Evolutionary conservation across 1,284 basidiomycete genomes (phyloP).

Genomic region (Sporisorium scitamineum): DNA sequence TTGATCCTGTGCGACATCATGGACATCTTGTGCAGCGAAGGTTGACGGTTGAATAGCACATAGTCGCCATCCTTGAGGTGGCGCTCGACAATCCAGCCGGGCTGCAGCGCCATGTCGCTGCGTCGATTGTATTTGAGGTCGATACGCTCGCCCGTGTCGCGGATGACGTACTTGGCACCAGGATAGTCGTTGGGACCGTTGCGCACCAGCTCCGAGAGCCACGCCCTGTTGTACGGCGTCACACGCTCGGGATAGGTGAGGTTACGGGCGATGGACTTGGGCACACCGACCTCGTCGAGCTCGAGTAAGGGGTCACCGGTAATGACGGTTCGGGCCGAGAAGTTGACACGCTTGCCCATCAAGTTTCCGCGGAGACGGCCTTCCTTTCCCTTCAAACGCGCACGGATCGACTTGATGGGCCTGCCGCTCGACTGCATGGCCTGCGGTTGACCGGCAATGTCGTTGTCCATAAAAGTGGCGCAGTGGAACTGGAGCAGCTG

Average conservation of each 20-base stretch:
- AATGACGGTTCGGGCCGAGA: constrained; percentile 98
- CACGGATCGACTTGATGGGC: constrained; percentile 97
- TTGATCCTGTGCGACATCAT: constrained; percentile 99
- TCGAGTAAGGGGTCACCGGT: constrained; percentile 98
- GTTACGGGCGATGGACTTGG: constrained; percentile 96
- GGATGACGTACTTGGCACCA: constrained; percentile 95
- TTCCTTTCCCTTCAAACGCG: constrained; percentile 98
- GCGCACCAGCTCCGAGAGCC: constrained; percentile 94
- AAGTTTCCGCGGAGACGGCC: constrained; percentile 96
- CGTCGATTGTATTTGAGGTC: constrained; percentile 92
- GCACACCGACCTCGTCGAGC: constrained; percentile 96
- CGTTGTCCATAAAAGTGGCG: constrained; percentile 99
- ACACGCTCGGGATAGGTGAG: constrained; percentile 98
- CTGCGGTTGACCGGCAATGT: constrained; percentile 97
- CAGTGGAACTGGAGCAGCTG: constrained; percentile 94
- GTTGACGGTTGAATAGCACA: constrained; percentile 98
- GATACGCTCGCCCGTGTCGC: constrained; percentile 97
- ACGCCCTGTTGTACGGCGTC: constrained; percentile 95
- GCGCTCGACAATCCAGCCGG: constrained; percentile 98
- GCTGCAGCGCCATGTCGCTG: constrained; percentile 91
- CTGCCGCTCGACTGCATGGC: constrained; percentile 97
- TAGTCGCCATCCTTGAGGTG: constrained; percentile 93
- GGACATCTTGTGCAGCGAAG: constrained; percentile 99
- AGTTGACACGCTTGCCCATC: constrained; percentile 99
- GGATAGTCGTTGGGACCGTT: constrained; percentile 96